Base-by-base conservation (phyloP, 225 moss, liverwort and hornwort species). In the Asterella californica region DNA sequence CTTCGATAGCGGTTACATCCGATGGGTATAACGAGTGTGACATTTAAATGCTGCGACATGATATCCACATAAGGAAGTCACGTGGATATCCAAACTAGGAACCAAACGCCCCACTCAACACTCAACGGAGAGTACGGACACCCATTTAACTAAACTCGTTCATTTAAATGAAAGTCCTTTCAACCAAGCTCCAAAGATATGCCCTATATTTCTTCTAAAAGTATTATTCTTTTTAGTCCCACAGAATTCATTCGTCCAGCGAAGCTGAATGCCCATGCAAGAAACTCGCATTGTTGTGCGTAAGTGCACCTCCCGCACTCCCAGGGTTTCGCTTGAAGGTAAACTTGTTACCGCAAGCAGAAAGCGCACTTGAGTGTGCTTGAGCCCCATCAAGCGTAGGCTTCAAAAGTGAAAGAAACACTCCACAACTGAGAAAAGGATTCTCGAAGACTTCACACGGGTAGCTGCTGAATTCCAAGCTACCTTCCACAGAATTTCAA, bases 101-200 rank as follows among this genome's bases (percentile, higher is more conserved):
- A 17, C 25, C 25, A 71, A 48, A 71, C 2, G n/a, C 70, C 70
- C 6, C 22, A 21, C 11, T 21, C 27, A 71, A 70, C 22, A 21
- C 11, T 21, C 27, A 71, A 70, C 19, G 70, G 74, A 55, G 5
- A 75, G 34, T 9, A 45, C 24, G 9, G 12, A 46, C 24, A 70
- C 22, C 19, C 75, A 34, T 22, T 76, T 38, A 76, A 14, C 37
- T 76, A 5, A 76, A 59, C 18, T 38, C 59, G 36, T 76, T 76
- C 12, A 59, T 33, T 18, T 1, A 15, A 25, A 76, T 22, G 75
- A 18, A 36, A 57, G 32, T 60, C 34, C 54, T 74, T 59, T 59
- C 37, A 76, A 24, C 36, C 33, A 57, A 24, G 38, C 75, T 76
- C 24, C 22, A 76, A 59, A 36, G 11, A 36, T 76, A 34, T 14